Base-by-base conservation (phyloP, 495 filamentous ascomycete genomes). In the Pyrenula aspistea region DNA sequence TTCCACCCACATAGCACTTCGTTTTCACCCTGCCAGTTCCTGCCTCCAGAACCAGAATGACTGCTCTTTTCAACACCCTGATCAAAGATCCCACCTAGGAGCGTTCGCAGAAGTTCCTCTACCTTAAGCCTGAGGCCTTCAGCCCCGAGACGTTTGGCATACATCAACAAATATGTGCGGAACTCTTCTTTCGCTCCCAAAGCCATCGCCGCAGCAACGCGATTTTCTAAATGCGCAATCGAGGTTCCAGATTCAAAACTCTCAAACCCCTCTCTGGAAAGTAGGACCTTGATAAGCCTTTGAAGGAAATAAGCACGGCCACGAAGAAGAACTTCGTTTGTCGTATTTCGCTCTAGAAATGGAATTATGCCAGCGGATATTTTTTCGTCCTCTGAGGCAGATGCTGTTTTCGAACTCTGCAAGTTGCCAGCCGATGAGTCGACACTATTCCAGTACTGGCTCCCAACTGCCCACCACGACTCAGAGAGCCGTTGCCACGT, bases 381-480 rank as follows among this genome's bases (percentile, higher is more conserved):
- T 53, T 81, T 83, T 22, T 84, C 80, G 56, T 74, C 73, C 4
- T 79, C 71, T 2, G 74, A 72, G 25, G 74, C 71, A 31, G 80
- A 77, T 25, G 79, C 75, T 12, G 72, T 75, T 2, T 66, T 67
- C 10, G 85, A 83, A 0, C 87, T 81, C 53, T 89, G 84, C 8
- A 94, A 66, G 54, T 89, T 88, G 57, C 85, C 82, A 24, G 91
- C 78, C 0, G 89, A 88, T 12, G 86, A 83, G 59, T 92, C 91
- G 36, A 89, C 90, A n/a, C 87, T 88, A 69, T 95, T 95, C 93
- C 94, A 97, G 67, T 97, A 97, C 67, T 97, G 93, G 65, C 87
- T 92, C 22, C 91, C 92, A 0, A 96, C 89, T 1, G 93, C 91
- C 93, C 94, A 99, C 94, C 93, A 99, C 0, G 87, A 75, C 70